Percentiles rank a stretch among this genome's conserved stretches.
Conservation (phyloP, 768 basidiomycete species). For the Tricholoma hemisulphureum region DNA sequence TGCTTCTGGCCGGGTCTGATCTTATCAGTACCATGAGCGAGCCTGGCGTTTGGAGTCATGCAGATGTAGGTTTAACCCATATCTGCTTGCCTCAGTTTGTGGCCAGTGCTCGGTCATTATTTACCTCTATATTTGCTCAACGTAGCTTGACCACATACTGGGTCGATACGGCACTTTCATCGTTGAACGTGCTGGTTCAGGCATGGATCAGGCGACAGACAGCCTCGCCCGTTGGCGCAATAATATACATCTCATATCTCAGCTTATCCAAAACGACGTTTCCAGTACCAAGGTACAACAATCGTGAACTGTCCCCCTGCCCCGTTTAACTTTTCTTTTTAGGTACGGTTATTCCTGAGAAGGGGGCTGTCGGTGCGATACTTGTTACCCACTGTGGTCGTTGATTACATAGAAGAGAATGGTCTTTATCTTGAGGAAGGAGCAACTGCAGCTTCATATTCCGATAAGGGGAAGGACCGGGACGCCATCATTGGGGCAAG, state of each 20-base stretch:
- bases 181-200: conserved; percentile 92
- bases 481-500: conserved; percentile 29
- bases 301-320: not conserved
- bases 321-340: not conserved
- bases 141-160: conserved; percentile 90
- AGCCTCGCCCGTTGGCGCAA: conserved; percentile 71
- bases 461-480: conserved; percentile 37
- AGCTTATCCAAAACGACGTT: conserved; percentile 96
- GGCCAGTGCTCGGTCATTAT: conserved; percentile 9
- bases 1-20: conserved; percentile 98
- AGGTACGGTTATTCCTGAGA: conserved; percentile 71
- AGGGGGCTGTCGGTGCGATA: conserved; percentile 85
- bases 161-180: conserved; percentile 94
- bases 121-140: conserved; percentile 9
- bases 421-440: conserved; percentile 70
- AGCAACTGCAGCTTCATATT: conserved; percentile 17
- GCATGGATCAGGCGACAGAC: conserved; percentile 81
- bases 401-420: conserved; percentile 90
- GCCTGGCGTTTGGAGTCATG: conserved; percentile 95
- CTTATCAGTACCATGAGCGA: conserved; percentile 97
- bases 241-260: conserved; percentile 89
- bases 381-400: conserved; percentile 85
- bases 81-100: conserved; percentile 8
- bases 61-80: conserved; percentile 66
- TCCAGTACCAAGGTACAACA: conserved; percentile 81